phyloP scores from a whole-genome alignment of 2,329 filamentous ascomycete species.

The Microdochium nivale region DNA sequence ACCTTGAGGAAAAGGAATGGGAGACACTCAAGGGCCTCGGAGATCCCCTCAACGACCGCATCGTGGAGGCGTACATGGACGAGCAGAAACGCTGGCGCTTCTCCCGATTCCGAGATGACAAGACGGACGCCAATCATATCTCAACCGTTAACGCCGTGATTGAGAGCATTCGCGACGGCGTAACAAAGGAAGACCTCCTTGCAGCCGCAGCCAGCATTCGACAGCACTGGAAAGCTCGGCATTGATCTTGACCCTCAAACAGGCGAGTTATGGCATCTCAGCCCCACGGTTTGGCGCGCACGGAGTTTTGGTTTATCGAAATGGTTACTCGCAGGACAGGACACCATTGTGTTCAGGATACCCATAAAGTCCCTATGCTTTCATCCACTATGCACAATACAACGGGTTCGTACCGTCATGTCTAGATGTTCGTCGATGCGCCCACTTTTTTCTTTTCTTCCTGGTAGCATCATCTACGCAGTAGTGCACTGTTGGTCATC shows the following conservation, averaged over 20 bases:
- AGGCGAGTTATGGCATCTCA: no score
- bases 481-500: no score
- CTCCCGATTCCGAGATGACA: slow-evolving; percentile 87
- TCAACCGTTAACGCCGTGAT: slow-evolving; percentile 78
- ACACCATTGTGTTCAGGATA: background rate
- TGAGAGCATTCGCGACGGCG: slow-evolving; percentile 79
- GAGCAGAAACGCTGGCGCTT: slow-evolving; percentile 70
- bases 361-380: background rate
- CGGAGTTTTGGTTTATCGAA: background rate
- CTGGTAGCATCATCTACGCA: no score
- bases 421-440: no score
- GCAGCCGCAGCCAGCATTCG: slow-evolving; percentile 62
- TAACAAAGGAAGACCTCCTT: slow-evolving; percentile 75
- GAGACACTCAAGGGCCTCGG: slow-evolving; percentile 64
- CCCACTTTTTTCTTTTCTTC: no score
- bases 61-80: slow-evolving; percentile 87
- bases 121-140: slow-evolving; percentile 82
- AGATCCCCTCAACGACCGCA: slow-evolving; percentile 73
- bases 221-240: slow-evolving; percentile 67
- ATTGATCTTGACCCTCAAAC: slow-evolving; percentile 5
- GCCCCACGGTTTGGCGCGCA: background rate
- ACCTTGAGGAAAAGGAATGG: slow-evolving; percentile 73
- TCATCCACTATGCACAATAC: background rate
- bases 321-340: no score
- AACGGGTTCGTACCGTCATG: no score